These are phyloP conservation scores for Clonostachys sp. DNA, from an alignment of 2,329 filamentous ascomycete genomes.

Conservation along the genomic window DNA sequence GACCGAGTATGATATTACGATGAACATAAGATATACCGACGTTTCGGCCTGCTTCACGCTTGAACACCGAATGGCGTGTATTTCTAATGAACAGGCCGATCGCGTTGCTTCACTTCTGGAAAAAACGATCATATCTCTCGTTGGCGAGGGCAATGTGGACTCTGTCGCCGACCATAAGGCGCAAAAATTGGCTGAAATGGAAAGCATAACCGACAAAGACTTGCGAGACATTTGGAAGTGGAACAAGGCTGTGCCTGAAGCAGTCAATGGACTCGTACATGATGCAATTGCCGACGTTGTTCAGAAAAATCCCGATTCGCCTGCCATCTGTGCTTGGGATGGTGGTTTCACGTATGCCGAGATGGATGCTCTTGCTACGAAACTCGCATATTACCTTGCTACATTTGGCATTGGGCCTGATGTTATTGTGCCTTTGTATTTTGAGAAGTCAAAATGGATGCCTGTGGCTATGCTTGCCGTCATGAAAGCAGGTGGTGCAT, in stretches of 20 bases:
- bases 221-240: background rate
- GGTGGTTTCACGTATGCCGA: constrained; percentile 12
- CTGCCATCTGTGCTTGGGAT: constrained; percentile 16
- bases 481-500: constrained; percentile 15
- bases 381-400: constrained; percentile 1
- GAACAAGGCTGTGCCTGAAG: background rate
- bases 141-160: too few relatives aligned
- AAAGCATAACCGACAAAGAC: background rate
- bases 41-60: too few relatives aligned
- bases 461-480: constrained; percentile 14
- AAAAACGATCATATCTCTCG: too few relatives aligned
- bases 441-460: constrained; percentile 14
- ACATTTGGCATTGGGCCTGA: constrained; percentile 1
- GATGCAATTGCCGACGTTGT: background rate
- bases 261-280: background rate
- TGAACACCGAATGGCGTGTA: too few relatives aligned
- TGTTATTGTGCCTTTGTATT: constrained; percentile 7
- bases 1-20: constrained; percentile 11
- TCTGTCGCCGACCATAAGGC: too few relatives aligned
- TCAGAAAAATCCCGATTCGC: constrained; percentile 13
- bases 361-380: constrained; percentile 5
- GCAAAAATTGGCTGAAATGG: background rate
- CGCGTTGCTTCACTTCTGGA: too few relatives aligned
- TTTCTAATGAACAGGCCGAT: too few relatives aligned
- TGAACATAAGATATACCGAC: constrained; percentile 2